Evolutionary conservation across 1,284 basidiomycete species (phyloP), one percentile per base, ranked within the genome.

Genomic region (Trichosporon sp.): DNA sequence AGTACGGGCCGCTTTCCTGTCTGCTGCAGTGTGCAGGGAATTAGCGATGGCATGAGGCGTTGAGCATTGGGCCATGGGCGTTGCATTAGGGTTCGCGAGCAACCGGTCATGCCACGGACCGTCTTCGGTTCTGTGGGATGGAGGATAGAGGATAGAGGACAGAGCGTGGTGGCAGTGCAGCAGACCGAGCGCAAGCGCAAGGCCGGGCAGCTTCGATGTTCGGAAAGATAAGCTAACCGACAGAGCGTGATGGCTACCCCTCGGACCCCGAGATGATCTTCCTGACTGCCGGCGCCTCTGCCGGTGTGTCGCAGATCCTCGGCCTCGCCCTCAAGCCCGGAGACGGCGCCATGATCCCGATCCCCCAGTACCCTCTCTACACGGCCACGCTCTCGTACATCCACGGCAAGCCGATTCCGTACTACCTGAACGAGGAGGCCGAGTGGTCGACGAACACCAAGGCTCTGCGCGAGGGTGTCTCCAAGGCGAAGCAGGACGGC

Each of bases 341-440:
- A 29, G 80, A 81, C 56, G 80, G 80, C 21, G 79, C 78, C 63
- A 73, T 81, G 75, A 98, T 99, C 74, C 95, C 95, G 25, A 98
- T 99, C 69, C 95, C 95, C 1, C 95, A 99, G 83, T 99, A 99
- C 78, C 95, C 95, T 0, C 85, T 99, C 16, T 97, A 98, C 82
- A 96, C 94, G 52, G 95, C 95, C 23, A 89, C 94, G 0, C 88
- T 99, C 58, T 90, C 95, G 0, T 88, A 94, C 73, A 88, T 87
- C 79, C 83, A 85, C 56, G 94, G 94, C 23, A 83, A 86, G n/a
- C 83, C 92, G 0, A 82, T 98, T 44, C 90, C 91, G 0, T 99
- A 99, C 82, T 87, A 91, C 78, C 88, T 99, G 36, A 87, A 94
- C 68, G 93, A 96, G 76, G 75, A 85, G 0, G 82, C 86, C 4